phyloP scores from a whole-genome alignment of 176 grass and related monocot species.

The Poa pratensis region DNA sequence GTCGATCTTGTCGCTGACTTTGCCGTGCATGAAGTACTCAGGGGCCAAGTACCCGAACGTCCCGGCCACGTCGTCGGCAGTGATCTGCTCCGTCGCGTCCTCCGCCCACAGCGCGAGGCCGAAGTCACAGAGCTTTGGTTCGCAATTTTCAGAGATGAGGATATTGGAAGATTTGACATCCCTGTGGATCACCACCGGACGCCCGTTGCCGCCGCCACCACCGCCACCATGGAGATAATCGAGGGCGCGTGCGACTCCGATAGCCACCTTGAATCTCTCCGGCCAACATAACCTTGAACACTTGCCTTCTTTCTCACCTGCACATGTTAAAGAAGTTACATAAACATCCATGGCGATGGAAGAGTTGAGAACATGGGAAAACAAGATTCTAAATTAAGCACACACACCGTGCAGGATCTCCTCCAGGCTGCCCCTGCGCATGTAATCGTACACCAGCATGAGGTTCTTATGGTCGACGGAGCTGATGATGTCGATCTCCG shows the following conservation, averaged over 20 bases:
- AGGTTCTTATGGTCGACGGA: conserved; percentile 67
- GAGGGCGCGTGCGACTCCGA: conserved; percentile 60
- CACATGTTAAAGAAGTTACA: background rate
- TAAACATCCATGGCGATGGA: background rate
- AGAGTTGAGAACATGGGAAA: background rate
- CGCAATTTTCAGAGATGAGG: conserved; percentile 67
- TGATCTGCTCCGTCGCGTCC: conserved; percentile 42
- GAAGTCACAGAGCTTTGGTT: conserved; percentile 87
- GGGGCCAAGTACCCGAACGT: conserved; percentile 96
- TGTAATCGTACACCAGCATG: conserved; percentile 85
- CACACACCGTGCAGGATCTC: conserved; percentile 70
- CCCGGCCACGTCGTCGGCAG: conserved; percentile 73
- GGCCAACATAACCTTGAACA: conserved; percentile 53
- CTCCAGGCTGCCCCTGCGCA: conserved; percentile 81
- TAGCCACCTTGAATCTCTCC: conserved; percentile 76
- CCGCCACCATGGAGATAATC: conserved; percentile 59
- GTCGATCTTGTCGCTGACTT: conserved; percentile 88
- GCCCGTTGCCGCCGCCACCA: conserved; percentile 31
- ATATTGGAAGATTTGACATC: conserved; percentile 97
- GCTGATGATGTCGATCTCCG: conserved; percentile 76
- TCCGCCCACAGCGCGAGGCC: conserved; percentile 79
- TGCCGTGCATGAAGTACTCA: conserved; percentile 97
- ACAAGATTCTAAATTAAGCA: background rate
- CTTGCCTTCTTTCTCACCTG: conserved; percentile 45
- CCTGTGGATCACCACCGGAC: conserved; percentile 74